Percentiles rank a stretch among this genome's conserved stretches.
phyloP scores from a whole-genome alignment of 1,284 basidiomycete genomes.

The Volvariella surrecta region DNA sequence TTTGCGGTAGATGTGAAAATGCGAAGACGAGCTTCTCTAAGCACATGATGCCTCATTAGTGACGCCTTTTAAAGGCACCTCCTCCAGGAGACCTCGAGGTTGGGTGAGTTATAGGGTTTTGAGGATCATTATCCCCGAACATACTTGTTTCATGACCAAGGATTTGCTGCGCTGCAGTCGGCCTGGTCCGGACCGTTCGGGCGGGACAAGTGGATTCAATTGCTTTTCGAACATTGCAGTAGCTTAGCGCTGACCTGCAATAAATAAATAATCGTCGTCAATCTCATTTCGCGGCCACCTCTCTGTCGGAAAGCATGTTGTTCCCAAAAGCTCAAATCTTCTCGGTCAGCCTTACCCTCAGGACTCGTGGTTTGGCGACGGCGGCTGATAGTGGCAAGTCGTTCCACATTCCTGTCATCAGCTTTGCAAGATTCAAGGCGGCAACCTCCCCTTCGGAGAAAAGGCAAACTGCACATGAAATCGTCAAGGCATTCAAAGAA shows the following conservation, averaged over 20 bases:
- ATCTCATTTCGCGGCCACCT: not conserved
- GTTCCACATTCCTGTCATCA: slow-evolving; percentile 65
- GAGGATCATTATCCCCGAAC: slow-evolving; percentile 5
- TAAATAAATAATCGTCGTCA: slow-evolving; percentile 1
- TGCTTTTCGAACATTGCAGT: no score
- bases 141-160: slow-evolving; percentile 5
- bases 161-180: not conserved
- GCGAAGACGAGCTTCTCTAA: no score
- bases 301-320: slow-evolving; percentile 16
- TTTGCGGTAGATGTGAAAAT: no score
- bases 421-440: slow-evolving; percentile 61
- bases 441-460: slow-evolving; percentile 46
- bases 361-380: slow-evolving; percentile 20
- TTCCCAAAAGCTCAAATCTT: slow-evolving; percentile 16
- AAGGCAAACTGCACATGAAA: slow-evolving; percentile 46
- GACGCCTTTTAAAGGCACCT: not conserved
- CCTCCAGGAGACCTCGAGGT: slow-evolving; percentile 1
- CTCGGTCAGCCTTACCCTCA: slow-evolving; percentile 6
- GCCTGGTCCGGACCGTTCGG: slow-evolving; percentile 1
- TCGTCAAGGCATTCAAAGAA: slow-evolving; percentile 72
- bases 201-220: not conserved
- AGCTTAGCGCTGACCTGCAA: not conserved
- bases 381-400: slow-evolving; percentile 18
- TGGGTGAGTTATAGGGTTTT: not conserved
- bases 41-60: no score